These are phyloP conservation scores for Colletotrichum viniferum DNA, from an alignment of 2,329 filamentous ascomycete genomes.

Conservation along the genomic window DNA sequence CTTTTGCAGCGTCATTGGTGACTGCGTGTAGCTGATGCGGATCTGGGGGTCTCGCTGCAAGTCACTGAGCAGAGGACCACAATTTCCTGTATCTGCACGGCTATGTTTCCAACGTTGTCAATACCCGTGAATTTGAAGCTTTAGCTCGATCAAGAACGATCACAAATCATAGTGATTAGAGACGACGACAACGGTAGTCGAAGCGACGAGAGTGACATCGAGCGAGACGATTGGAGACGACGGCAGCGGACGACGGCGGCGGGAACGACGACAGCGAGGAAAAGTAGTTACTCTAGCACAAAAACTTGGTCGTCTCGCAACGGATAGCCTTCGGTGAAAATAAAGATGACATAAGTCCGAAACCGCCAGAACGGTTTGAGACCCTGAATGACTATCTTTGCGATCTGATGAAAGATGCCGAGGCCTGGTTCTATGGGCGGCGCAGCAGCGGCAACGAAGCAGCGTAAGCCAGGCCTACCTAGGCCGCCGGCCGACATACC, in stretches of 20 bases:
- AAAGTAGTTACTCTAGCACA: neutral
- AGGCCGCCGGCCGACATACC: neutral
- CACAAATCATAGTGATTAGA: neutral
- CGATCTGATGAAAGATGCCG: conserved; percentile 1
- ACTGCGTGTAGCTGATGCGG: neutral
- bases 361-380: neutral
- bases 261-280: neutral
- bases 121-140: neutral
- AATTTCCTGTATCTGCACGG: neutral
- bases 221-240: neutral
- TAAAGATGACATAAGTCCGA: neutral
- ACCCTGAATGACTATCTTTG: neutral
- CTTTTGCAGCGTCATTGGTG: neutral
- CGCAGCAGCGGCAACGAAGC: neutral
- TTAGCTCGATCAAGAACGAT: neutral
- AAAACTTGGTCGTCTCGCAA: neutral
- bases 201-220: neutral
- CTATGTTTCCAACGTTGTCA: neutral
- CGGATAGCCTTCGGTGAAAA: neutral
- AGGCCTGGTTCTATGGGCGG: neutral
- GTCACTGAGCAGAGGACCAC: neutral
- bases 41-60: neutral
- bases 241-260: neutral
- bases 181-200: neutral
- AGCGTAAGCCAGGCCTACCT: neutral